Conservation (phyloP, 75 land plant species). For the Selaginella tamariscina region DNA sequence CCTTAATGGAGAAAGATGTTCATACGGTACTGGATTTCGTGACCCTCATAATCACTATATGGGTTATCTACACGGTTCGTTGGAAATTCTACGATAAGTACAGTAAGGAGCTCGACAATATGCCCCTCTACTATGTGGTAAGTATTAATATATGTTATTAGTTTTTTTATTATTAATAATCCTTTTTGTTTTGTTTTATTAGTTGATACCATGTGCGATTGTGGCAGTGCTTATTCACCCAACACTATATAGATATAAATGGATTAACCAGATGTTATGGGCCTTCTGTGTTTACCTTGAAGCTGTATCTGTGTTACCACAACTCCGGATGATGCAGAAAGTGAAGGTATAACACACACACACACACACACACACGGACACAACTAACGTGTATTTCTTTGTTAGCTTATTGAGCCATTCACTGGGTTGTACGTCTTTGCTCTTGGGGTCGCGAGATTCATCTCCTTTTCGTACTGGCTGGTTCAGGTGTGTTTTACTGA, state of each 20-base stretch:
- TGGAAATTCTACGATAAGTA: not conserved
- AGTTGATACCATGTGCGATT: not conserved
- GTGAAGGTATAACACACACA: not conserved
- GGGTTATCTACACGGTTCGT: not conserved
- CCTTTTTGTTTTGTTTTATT: not conserved
- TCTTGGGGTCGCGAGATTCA: not conserved
- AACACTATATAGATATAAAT: not conserved
- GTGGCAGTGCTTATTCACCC: not conserved
- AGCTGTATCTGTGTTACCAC: not conserved
- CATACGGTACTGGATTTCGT: not conserved
- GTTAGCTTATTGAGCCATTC: not conserved
- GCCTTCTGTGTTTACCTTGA: not conserved
- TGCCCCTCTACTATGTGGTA: constrained; percentile 1
- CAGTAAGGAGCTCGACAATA: not conserved
- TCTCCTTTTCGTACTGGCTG: not conserved
- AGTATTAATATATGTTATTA: not conserved
- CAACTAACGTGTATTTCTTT: not conserved
- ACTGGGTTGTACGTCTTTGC: not conserved
- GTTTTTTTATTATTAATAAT: not conserved
- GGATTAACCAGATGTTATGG: not conserved
- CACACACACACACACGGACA: not conserved
- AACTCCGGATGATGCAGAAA: not conserved
- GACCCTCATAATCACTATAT: not conserved
- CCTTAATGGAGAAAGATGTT: not conserved
- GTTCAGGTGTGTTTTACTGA: not conserved